These are phyloP conservation scores for Phyllostachys edulis DNA, from an alignment of 176 grass and related monocot species.

Conservation along the genomic window DNA sequence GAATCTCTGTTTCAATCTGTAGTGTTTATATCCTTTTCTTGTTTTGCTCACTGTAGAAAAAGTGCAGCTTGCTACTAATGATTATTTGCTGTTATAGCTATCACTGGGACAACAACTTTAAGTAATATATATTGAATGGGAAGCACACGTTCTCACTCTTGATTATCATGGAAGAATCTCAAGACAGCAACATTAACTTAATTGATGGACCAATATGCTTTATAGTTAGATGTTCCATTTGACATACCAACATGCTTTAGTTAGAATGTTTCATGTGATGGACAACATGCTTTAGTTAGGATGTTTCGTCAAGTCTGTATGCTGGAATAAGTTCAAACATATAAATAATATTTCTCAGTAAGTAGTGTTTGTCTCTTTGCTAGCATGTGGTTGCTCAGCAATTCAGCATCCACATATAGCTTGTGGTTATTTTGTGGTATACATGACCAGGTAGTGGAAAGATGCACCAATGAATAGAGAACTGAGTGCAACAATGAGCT, in stretches of 20 bases:
- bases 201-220: background rate
- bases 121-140: slow-evolving; percentile 15
- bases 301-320: background rate
- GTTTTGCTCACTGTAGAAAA: slow-evolving; percentile 3
- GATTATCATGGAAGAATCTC: slow-evolving; percentile 3
- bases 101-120: background rate
- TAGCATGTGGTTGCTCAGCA: background rate
- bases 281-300: background rate
- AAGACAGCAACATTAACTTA: background rate
- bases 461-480: background rate
- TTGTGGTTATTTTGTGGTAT: background rate
- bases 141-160: background rate
- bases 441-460: slow-evolving; percentile 12
- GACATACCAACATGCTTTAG: slow-evolving; percentile 5
- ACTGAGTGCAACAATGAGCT: background rate
- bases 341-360: background rate
- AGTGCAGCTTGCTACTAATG: background rate
- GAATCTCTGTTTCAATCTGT: background rate
- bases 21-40: slow-evolving; percentile 7
- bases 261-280: slow-evolving; percentile 11
- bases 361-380: background rate
- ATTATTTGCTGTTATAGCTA: slow-evolving; percentile 8
- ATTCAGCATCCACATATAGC: background rate
- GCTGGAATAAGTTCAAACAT: slow-evolving; percentile 3
- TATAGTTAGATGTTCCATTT: background rate